A percentile compares a stretch with the other conserved stretches of the same genome.
phyloP scores from a whole-genome alignment of 1,139 yeast genomes.

The Hyphopichia burtonii region DNA sequence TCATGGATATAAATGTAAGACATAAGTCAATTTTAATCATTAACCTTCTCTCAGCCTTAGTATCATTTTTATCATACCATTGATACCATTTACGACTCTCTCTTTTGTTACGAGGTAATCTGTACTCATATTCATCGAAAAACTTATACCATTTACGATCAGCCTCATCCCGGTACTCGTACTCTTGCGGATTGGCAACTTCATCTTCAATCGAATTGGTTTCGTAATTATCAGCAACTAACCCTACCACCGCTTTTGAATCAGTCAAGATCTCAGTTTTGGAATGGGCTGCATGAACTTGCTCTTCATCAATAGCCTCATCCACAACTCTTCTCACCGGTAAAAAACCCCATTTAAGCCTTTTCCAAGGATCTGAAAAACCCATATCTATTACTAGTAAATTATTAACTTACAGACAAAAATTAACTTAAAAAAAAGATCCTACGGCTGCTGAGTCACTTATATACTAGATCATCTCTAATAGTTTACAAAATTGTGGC shows the following conservation, averaged over 20 bases:
- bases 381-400: constrained; percentile 4
- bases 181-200: constrained; percentile 1
- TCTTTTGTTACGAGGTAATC: constrained; percentile 34
- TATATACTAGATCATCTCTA: too few relatives aligned
- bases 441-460: too few relatives aligned
- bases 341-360: constrained; percentile 50
- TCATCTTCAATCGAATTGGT: constrained; percentile 1
- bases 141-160: constrained; percentile 63
- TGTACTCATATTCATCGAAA: constrained; percentile 62
- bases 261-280: not conserved
- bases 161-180: constrained; percentile 61
- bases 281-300: constrained; percentile 1
- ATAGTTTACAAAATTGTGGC: too few relatives aligned
- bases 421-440: too few relatives aligned
- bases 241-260: constrained; percentile 2
- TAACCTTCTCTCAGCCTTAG: constrained; percentile 54
- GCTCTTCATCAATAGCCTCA: not conserved
- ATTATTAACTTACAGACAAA: too few relatives aligned
- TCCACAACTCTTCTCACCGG: constrained; percentile 48
- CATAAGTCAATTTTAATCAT: constrained; percentile 62
- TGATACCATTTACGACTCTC: constrained; percentile 53
- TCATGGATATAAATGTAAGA: constrained; percentile 56
- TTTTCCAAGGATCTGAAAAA: constrained; percentile 21
- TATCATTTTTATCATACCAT: constrained; percentile 61
- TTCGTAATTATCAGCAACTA: constrained; percentile 4